Evolutionary conservation across 192 early-diverging fungal genomes (phyloP), one percentile per base, ranked within the genome.

Genomic region (Pilobolus umbonatus): DNA sequence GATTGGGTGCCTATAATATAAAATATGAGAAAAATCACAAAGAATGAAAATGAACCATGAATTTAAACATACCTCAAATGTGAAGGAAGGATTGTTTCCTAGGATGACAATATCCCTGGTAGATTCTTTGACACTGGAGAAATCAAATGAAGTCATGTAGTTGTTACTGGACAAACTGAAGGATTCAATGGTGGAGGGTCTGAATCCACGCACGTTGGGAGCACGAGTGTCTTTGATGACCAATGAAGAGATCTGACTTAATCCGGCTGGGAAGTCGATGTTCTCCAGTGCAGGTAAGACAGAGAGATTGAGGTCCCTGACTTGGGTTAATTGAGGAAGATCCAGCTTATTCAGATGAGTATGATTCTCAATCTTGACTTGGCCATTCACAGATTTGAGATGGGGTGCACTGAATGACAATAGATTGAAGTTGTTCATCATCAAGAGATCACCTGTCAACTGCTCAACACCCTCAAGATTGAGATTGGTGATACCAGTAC

Each of bases 1-100:
- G 69, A 65, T 78, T 71, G 46, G 73, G 34, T 32, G 64, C 64
- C 64, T 65, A 31, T 3, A 43, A 30, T 22, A 12, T 65, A 69
- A 22, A 79, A 28, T 9, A 34, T 2, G 21, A 53, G 40, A 1
- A 4, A 40, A 32, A 8, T 17, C 14, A 26, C 2, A 42, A 42
- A 42, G 29, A 43, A 2, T n/a, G 8, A 17, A 32, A 19, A 21
- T 19, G 3, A 31, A 21, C 15, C 1, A 14, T 40, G 11, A 11
- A 0, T 32, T 14, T 29, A 3, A 31, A n/a, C 55, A 14, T 38
- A 53, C 51, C n/a, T 34, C 36, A 17, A 53, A 21, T 35, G 36
- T 32, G 19, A 53, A 35, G 15, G 52, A n/a, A 22, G 17, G 48
- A 3, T 53, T 31, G 5, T 29, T 29, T 8, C 29, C 31, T 30